Evolutionary conservation across 805 yeast genomes (phyloP), one percentile per base, ranked within the genome.

Genomic region (Ogataea salicorniae): DNA sequence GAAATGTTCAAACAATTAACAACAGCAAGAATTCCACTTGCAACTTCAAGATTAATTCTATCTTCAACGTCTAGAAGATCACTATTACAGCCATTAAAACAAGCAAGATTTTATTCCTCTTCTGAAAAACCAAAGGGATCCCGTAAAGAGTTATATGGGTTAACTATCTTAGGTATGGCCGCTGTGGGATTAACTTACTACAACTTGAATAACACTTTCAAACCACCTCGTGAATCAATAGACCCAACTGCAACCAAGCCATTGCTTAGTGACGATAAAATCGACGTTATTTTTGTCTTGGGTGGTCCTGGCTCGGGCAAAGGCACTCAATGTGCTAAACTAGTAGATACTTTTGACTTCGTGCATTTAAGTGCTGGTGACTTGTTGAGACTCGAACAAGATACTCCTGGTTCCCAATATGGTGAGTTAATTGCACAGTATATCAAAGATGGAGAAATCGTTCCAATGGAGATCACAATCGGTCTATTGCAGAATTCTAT

Each of bases 281-380:
- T 87, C 29, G 80, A 87, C 26, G 95, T 92, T 5, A 76, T 91
- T 26, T 92, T 88, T 66, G 97, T 92, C 17, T 78, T 92, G 33
- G 99, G 99, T 39, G 98, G 98, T 4, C 98, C 98, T 5, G 98
- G 98, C 18, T 87, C 96, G 29, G 98, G 99, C 39, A 94, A 94
- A 64, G 98, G 99, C 48, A 92, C 99, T 1, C 99, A 92, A 69
- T 88, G 97, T 72, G 84, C 83, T 33, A 87, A 81, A 61, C 75
- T 92, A 47, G 97, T 92, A 39, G 69, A 76, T 18, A 87, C 90
- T 58, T 85, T 79, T 63, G 81, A 83, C 16, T 94, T 91, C 66
- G 83, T 85, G 33, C 99, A 92, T 64, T 71, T 92, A 39, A 83
- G 95, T 36, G 99, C 99, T n/a, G 99, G 99, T 42, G 99, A 92